phyloP scores from a whole-genome alignment of 2,329 filamentous ascomycete genomes.

The Cytospora schulzeri region DNA sequence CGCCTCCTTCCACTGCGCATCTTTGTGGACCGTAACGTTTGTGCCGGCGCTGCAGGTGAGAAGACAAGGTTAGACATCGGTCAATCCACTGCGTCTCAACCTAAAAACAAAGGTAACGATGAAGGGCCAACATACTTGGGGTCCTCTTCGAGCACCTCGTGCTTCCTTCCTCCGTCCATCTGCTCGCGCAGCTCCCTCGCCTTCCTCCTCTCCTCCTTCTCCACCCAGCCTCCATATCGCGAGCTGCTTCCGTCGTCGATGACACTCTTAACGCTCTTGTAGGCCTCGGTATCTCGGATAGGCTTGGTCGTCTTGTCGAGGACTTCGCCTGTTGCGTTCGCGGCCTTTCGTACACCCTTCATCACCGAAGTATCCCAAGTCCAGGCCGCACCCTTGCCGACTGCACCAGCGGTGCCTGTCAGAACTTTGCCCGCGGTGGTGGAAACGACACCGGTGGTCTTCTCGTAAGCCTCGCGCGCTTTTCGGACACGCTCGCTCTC shows the following conservation, averaged over 20 bases:
- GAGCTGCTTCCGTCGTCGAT: conserved; percentile 97
- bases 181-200: conserved; percentile 75
- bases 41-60: conserved; percentile 73
- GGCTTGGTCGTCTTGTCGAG: conserved; percentile 95
- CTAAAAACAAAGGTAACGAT: conserved; percentile 25
- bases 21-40: conserved; percentile 93
- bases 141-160: conserved; percentile 75
- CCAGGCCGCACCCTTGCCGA: conserved; percentile 91
- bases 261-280: conserved; percentile 90
- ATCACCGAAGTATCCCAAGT: conserved; percentile 96
- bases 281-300: conserved; percentile 91
- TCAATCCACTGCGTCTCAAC: background rate
- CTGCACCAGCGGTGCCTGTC: conserved; percentile 80
- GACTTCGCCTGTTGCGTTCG: conserved; percentile 80
- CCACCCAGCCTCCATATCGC: conserved; percentile 92
- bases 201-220: conserved; percentile 89
- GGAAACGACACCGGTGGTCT: conserved; percentile 80
- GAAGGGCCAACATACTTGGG: conserved; percentile 68
- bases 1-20: conserved; percentile 96
- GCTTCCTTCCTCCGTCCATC: conserved; percentile 52
- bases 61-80: conserved; percentile 36
- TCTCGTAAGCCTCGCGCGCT: conserved; percentile 83
- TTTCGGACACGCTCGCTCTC: conserved; percentile 90
- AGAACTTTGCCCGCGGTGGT: conserved; percentile 78
- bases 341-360: conserved; percentile 85